Evolutionary conservation across 805 yeast genomes (phyloP), one percentile per base, ranked within the genome.

Genomic region (Suhomyces prunicola): DNA sequence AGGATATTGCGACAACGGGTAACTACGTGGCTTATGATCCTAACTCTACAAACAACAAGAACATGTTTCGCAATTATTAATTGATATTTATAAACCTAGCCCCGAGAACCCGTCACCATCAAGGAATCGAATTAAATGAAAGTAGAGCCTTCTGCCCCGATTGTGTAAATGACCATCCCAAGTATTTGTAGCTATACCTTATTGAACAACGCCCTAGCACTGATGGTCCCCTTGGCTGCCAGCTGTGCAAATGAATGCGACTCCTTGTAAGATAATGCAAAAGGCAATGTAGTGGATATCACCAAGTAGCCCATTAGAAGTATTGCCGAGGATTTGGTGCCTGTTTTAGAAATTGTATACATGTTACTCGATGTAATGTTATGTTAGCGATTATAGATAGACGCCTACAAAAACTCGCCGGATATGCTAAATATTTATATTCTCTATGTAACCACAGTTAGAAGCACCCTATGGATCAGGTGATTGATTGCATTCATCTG

Each of bases 251-350:
- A 24, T 12, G 45, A 24, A 35, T 65, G 61, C 13, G 76, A 58
- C 53, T 74, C 79, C 52, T 66, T 71, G 58, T 74, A 75, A 3
- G 77, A 72, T 51, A 73, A 71, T 46, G 69, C 54, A 51, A 75
- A 74, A 3, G 79, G 79, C 40, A 69, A 53, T 19, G 77, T 71
- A 35, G 76, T 64, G 10, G 77, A 70, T 10, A 72, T 52, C 5
- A 76, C 70, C 57, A 75, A 68, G 63, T 75, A 75, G 42, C 71
- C 68, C 50, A 75, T 63, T 41, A 73, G 60, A 50, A 74, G 61
- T 19, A 67, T 60, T 42, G 74, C 63, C 10, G 70, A 46, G n/a
- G 61, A 47, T 31, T 39, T 54, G 39, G 47, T 50, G 12, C 41
- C 44, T 40, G 58, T 62, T 54, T 62, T 68, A 50, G 42, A 65